Evolutionary conservation across 164 flowering plant species (phyloP), one percentile per base, ranked within the genome.

Genomic region (Stephania cephalantha): DNA sequence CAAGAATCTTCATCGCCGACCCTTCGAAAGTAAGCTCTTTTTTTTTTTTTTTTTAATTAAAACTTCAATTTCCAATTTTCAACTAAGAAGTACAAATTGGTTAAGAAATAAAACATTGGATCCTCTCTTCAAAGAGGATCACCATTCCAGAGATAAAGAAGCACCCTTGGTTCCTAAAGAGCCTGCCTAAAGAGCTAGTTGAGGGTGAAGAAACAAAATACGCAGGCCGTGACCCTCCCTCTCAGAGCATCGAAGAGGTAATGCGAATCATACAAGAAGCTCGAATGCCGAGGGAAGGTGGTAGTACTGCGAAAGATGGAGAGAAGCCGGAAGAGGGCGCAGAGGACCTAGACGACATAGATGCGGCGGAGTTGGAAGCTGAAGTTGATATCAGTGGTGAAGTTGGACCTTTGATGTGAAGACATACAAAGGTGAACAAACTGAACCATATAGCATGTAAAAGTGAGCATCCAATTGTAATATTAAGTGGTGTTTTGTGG

Each of bases 81-180:
- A 4, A 35, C 42, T 35, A 35, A 35, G 42, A 35, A 35, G 42
- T 35, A 35, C 42, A 4, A 35, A 35, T 35, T 35, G 42, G 3
- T 35, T 35, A 35, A 35, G 42, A 35, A 35, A 35, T 35, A 35
- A 35, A 46, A 48, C 6, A 1, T 25, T 3, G 20, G 9, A 42
- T 11, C 44, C 75, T 29, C 66, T 73, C 53, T 15, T 72, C 66
- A 70, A 29, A 91, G 97, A 89, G 94, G 83, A 87, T 91, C 74
- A 85, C 88, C 18, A 87, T 90, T 35, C 86, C 87, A 15, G 94
- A 90, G 85, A 91, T 90, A 12, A 91, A 88, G 72, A 80, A 84
- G 45, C 87, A 87, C 31, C 84, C 89, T 20, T 91, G 94, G 96
- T 91, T 88, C 75, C 77, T 85, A 17, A 90, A 88, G 77, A 87